Base-by-base conservation (phyloP, 2,329 filamentous ascomycete genomes). In the Colletotrichum sp. region DNA sequence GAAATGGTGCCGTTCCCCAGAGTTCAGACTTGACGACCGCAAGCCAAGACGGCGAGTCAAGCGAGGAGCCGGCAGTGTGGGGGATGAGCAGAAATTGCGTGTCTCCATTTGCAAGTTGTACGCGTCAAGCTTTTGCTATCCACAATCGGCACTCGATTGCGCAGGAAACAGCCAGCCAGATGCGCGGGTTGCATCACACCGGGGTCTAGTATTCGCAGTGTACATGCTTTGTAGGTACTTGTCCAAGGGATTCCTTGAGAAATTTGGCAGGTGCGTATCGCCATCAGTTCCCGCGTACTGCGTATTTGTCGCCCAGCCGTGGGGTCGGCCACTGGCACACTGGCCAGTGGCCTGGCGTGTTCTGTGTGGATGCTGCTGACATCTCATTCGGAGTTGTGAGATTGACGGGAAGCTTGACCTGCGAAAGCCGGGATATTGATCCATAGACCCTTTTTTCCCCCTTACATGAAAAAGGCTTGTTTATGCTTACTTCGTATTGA, bases 391-490 rank as follows among this genome's bases (percentile, higher is more conserved):
- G 28, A n/a, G 18, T 55, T 62, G 39, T 28, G 39, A 69, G 57
- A 69, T 64, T 73, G 65, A 73, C 24, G 65, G 55, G 57, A 73
- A 73, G 71, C 71, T 73, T 69, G 71, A 63, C 55, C 62, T 39
- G 55, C 21, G 68, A 63, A 44, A 28, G 21, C 65, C 30, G 30
- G 65, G 71, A 69, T 57, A 16, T 64, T 18, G 30, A 57, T 63
- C 71, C 71, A 63, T 30, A 10, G 15, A 55, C 26, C 24, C 39
- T 30, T 39, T 55, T 32, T 12, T 3, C 7, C 52, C 28, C 44
- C 44, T 52, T 36, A 26, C 34, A n/a, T 15, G 34, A 18, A 32
- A 32, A 32, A 59, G 10, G 52, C 52, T 44, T 26, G n/a, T 68
- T 60, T 49, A 39, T 26, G 34, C 62, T 44, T 16, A 44, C n/a